Evolutionary conservation across 306 rosid species (phyloP).

Genomic region (Dryas drummondii): DNA sequence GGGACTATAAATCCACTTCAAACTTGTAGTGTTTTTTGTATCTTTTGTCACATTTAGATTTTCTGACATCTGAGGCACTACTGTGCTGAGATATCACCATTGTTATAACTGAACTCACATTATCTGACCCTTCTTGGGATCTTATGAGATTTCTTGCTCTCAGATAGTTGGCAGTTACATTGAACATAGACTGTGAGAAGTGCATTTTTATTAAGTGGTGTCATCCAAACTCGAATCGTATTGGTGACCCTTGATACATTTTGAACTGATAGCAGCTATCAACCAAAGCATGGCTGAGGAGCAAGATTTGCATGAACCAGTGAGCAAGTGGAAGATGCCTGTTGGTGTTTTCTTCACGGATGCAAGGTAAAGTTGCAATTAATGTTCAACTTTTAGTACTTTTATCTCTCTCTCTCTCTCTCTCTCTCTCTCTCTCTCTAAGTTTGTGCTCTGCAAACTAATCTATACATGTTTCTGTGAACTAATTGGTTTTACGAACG

Average conservation of each 20-base stretch:
- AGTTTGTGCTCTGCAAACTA: too few relatives aligned
- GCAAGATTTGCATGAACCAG: conserved; percentile 1
- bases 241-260: background rate
- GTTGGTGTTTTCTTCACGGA: conserved; percentile 83
- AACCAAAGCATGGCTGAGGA: conserved; percentile 43
- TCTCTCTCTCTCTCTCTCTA: too few relatives aligned
- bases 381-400: background rate
- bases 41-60: background rate
- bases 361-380: conserved; percentile 55
- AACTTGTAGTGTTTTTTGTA: background rate
- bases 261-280: background rate
- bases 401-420: too few relatives aligned
- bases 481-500: background rate
- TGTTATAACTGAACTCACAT: background rate
- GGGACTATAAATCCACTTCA: background rate
- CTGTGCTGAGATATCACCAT: conserved; percentile 7
- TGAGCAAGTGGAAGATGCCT: conserved; percentile 57
- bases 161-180: background rate
- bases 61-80: background rate
- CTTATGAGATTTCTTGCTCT: background rate
- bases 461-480: background rate
- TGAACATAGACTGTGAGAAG: background rate
- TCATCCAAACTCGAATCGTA: background rate
- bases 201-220: background rate
- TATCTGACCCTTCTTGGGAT: too few relatives aligned